phyloP scores from a whole-genome alignment of 768 basidiomycete genomes.

The Pleurotus tuoliensis region DNA sequence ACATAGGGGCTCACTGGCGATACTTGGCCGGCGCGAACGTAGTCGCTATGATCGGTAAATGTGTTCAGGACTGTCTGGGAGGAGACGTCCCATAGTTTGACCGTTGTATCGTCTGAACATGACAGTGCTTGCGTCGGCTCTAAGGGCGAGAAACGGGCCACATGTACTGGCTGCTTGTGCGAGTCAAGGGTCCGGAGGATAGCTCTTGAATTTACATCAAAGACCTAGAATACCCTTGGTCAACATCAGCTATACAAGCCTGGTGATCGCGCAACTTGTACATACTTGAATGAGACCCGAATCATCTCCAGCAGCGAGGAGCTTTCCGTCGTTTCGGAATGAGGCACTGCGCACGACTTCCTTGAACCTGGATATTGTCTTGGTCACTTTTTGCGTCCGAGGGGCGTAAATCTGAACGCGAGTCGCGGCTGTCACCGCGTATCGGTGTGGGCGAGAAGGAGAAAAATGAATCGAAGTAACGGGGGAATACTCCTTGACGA shows the following conservation, averaged over 20 bases:
- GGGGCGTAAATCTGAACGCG: constrained; percentile 95
- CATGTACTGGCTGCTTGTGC: constrained; percentile 96
- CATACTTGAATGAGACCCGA: constrained; percentile 80
- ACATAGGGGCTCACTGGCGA: constrained; percentile 80
- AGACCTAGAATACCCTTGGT: constrained; percentile 48
- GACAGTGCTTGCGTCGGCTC: constrained; percentile 84
- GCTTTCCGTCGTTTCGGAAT: constrained; percentile 90
- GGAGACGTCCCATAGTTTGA: constrained; percentile 92
- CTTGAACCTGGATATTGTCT: constrained; percentile 96
- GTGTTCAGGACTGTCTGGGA: constrained; percentile 77
- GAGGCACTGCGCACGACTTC: constrained; percentile 88
- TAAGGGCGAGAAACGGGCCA: constrained; percentile 84
- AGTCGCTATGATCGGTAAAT: constrained; percentile 87
- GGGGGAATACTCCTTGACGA: constrained; percentile 95
- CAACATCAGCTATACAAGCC: background rate
- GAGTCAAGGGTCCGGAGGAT: constrained; percentile 89
- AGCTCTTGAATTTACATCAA: constrained; percentile 90
- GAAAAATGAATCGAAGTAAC: constrained; percentile 94
- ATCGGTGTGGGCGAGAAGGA: constrained; percentile 81
- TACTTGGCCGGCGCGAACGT: constrained; percentile 90
- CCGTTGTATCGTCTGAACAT: constrained; percentile 94
- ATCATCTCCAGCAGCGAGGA: constrained; percentile 94
- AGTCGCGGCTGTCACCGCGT: constrained; percentile 93
- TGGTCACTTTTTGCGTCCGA: constrained; percentile 92
- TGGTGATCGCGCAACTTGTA: background rate